Base-by-base conservation (phyloP, 805 yeast species). In the Wickerhamiella cacticola region DNA sequence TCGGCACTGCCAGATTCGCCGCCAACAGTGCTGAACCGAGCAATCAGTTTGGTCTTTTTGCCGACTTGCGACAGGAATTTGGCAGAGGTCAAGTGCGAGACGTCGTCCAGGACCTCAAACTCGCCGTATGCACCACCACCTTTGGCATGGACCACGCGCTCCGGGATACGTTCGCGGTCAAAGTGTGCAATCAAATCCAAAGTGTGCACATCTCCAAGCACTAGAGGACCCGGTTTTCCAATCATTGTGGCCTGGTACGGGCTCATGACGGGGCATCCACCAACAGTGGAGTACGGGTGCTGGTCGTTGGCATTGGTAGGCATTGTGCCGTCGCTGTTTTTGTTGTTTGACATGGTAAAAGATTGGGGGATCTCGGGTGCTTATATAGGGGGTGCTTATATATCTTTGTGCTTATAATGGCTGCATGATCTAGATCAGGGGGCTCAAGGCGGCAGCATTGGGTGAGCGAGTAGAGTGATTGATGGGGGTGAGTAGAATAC, bases 1-100 rank as follows among this genome's bases (percentile, higher is more conserved):
- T 79, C 85, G 8, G 83, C 73, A 34, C 80, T 69, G 44, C 82
- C 85, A 56, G 65, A 65, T 63, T 79, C 84, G 45, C 83, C 83
- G 52, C 82, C 83, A 29, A 79, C 85, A 18, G 83, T 78, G 45
- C 80, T 75, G 64, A 78, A 76, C 50, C 82, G 70, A 35, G 69
- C 62, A 48, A 76, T 63, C 52, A 79, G 72, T 61, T 74, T 76
- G 29, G 94, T 83, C 67, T 78, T 82, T 69, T 84, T 84, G 56
- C 96, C 96, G 48, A 82, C 72, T 41, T 74, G 68, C 54, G 75
- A 74, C 56, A 86, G 74, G 68, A 86, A 82, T 41, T 59, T 61
- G 26, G 70, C 63, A 24, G 53, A 43, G 18, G 75, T 69, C 47
- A 77, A 57, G 55, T 77, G 82, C 9, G 71, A 61, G 48, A 76